Evolutionary conservation across 495 filamentous ascomycete genomes (phyloP).

Genomic region (Penicillium paxilli): DNA sequence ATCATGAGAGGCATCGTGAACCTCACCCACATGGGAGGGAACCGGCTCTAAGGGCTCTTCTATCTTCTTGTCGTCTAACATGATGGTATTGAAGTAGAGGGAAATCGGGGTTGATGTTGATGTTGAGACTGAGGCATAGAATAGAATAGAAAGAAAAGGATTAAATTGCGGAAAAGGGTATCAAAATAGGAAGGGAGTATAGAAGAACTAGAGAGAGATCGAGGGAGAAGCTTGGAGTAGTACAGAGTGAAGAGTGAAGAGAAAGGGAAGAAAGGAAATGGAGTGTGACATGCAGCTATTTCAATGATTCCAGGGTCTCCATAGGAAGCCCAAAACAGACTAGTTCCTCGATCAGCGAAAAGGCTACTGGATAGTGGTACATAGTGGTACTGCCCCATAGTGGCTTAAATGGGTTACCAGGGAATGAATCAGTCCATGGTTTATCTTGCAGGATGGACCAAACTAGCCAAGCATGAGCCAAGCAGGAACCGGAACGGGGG

Average conservation of each 20-base stretch:
- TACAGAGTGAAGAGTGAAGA: background rate
- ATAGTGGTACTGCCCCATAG: background rate
- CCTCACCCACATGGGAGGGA: background rate
- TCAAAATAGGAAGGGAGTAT: too few relatives aligned
- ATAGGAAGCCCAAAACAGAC: too few relatives aligned
- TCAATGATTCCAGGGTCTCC: background rate
- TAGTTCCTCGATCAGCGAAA: background rate
- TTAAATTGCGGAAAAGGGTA: too few relatives aligned
- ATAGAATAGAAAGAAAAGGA: too few relatives aligned
- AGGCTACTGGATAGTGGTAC: background rate
- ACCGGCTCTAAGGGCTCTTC: background rate
- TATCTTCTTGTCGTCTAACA: slow-evolving; percentile 6
- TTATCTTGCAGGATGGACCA: too few relatives aligned
- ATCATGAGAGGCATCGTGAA: slow-evolving; percentile 9
- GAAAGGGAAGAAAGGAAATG: background rate
- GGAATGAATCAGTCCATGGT: too few relatives aligned
- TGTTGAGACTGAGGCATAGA: background rate
- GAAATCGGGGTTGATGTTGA: too few relatives aligned
- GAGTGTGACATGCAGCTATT: background rate
- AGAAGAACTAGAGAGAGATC: background rate
- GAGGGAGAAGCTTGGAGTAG: background rate
- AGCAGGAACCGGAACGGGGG: too few relatives aligned
- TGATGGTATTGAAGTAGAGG: too few relatives aligned
- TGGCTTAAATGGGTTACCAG: too few relatives aligned
- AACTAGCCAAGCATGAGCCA: too few relatives aligned